Percentiles rank a stretch among this genome's conserved stretches.
Conservation (phyloP, 2,329 filamentous ascomycete species). For the Diaporthe helianthi region DNA sequence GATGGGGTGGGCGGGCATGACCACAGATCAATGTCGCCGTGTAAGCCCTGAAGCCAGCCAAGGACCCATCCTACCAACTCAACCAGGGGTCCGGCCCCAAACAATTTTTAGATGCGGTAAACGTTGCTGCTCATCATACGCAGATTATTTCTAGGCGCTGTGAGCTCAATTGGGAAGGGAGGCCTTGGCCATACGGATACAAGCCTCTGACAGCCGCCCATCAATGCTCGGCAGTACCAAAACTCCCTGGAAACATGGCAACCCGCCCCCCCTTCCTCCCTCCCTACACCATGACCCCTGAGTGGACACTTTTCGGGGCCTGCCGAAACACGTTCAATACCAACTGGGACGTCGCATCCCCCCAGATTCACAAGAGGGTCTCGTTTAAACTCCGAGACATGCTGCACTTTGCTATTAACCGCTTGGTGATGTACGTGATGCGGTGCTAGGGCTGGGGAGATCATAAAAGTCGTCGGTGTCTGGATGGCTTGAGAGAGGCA, state of each 20-base stretch:
- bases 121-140: conserved; percentile 9
- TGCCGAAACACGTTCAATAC: conserved; percentile 14
- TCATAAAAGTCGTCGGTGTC: neutral
- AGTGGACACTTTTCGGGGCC: neutral
- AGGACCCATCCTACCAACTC: neutral
- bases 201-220: neutral
- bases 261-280: no score
- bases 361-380: neutral
- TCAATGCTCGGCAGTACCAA: conserved; percentile 22
- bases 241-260: no score
- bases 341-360: neutral
- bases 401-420: neutral
- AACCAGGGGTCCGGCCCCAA: neutral
- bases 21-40: conserved; percentile 14
- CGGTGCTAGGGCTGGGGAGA: neutral
- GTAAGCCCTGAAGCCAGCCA: neutral
- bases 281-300: neutral
- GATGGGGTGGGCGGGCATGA: neutral
- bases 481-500: neutral
- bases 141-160: neutral
- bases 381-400: conserved; percentile 12
- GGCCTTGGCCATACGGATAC: neutral
- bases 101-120: neutral
- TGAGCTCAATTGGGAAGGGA: neutral
- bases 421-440: neutral